Evolutionary conservation across 1,284 basidiomycete genomes (phyloP), one percentile per base, ranked within the genome.

Genomic region (Pterulicium gracile): DNA sequence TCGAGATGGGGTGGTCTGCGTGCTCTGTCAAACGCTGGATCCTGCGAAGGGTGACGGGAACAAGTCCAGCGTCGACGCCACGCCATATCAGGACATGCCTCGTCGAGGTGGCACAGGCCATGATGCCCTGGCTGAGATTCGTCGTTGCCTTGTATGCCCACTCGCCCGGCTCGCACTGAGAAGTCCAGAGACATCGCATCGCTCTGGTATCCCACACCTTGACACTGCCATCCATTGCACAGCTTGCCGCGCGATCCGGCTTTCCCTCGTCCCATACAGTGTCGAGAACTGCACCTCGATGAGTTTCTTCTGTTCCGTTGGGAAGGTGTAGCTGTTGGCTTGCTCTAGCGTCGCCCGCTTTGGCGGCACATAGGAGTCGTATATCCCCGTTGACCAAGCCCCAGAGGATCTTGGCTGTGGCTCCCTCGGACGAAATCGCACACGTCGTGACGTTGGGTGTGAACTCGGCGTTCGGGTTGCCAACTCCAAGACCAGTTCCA

Each of bases 381-480:
- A 93, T 70, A 47, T 79, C 75, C 34, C 89, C 90, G 39, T 72
- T 77, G 24, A 70, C 67, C 55, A 79, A 84, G 1, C 88, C 90
- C 89, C 89, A 92, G 4, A 78, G 64, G 20, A 88, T 70, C 47
- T 75, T 75, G 4, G 76, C 84, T 0, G 82, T 81, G 17, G 77
- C 77, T 1, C 83, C 80, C 41, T 79, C 75, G 0, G 79, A 78
- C 7, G 72, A 58, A 21, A 85, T 62, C 1, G 68, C 61, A 50
- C 79, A 79, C 0, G 69, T 61, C 13, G 78, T 74, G 7, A 87
- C 72, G 48, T 86, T 72, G 3, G 84, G 82, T 4, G 75, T 72
- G 53, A 88, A 84, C 53, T 90, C 85, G 15, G 75, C 73, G 54
- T 89, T 87, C 1, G 84, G 85, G 54, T 89, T 88, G 3, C 83